These are phyloP conservation scores for Magnolia kwangsiensis DNA, from an alignment of 164 flowering plant genomes.

Conservation along the genomic window DNA sequence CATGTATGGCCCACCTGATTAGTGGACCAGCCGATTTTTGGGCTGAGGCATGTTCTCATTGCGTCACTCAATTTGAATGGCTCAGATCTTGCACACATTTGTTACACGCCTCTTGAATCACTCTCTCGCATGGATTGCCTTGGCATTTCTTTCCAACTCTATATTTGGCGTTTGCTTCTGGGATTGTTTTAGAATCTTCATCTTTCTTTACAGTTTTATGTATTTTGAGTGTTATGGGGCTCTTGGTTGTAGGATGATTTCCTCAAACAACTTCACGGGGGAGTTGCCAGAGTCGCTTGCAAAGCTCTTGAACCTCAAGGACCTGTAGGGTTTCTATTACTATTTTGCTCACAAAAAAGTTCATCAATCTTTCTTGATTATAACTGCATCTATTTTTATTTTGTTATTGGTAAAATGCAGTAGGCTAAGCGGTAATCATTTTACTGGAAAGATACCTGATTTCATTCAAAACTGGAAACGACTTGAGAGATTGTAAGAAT, in stretches of 20 bases:
- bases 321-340: slow-evolving; percentile 13
- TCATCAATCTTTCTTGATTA: background rate
- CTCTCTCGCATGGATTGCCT: too few species aligned
- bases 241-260: slow-evolving; percentile 21
- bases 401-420: slow-evolving; percentile 13
- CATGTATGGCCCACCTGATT: too few species aligned
- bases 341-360: background rate
- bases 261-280: slow-evolving; percentile 26
- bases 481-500: slow-evolving; percentile 31
- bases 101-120: too few species aligned
- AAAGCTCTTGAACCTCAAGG: slow-evolving; percentile 16
- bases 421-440: slow-evolving; percentile 34
- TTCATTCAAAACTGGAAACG: slow-evolving; percentile 26
- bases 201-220: too few species aligned
- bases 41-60: too few species aligned
- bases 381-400: background rate
- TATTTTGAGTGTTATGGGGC: too few species aligned
- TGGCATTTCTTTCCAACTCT: too few species aligned
- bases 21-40: too few species aligned
- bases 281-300: slow-evolving; percentile 19
- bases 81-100: too few species aligned
- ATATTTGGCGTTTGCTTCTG: too few species aligned
- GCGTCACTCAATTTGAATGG: too few species aligned
- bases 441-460: slow-evolving; percentile 37
- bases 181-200: too few species aligned